Percentiles rank a stretch among this genome's conserved stretches.
phyloP scores from a whole-genome alignment of 2,329 filamentous ascomycete species.

The Venturia effusa region DNA sequence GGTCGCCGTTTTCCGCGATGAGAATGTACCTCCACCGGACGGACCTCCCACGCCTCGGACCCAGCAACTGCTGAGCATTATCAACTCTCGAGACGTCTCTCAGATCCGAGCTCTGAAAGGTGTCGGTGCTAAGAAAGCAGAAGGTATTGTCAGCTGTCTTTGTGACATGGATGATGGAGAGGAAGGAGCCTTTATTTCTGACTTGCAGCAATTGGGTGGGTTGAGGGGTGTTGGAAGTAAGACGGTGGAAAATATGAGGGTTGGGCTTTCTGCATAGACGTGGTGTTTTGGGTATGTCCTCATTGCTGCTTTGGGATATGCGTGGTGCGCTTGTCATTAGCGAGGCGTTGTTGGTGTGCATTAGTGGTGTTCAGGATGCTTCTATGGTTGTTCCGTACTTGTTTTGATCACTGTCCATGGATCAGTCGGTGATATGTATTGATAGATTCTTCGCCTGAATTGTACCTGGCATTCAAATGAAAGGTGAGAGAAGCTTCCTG shows the following conservation, averaged over 20 bases:
- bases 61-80: slow-evolving; percentile 52
- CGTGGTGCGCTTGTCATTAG: slow-evolving; percentile 2
- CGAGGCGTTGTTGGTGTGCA: slow-evolving; percentile 2
- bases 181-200: slow-evolving; percentile 20
- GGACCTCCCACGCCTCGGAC: slow-evolving; percentile 43
- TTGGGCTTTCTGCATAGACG: slow-evolving; percentile 18
- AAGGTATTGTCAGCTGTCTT: slow-evolving; percentile 38
- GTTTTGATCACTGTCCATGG: background rate
- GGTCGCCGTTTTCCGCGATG: slow-evolving; percentile 28
- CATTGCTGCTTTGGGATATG: background rate
- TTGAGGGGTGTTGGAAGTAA: slow-evolving; percentile 39
- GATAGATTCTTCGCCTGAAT: background rate
- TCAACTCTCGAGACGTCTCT: slow-evolving; percentile 60
- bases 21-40: slow-evolving; percentile 7
- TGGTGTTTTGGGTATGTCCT: background rate
- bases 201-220: slow-evolving; percentile 32
- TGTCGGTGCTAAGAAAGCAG: slow-evolving; percentile 62
- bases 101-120: slow-evolving; percentile 58
- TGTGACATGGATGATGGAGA: slow-evolving; percentile 35
- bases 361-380: background rate
- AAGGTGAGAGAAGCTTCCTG: background rate
- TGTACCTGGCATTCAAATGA: background rate
- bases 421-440: background rate
- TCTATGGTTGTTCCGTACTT: background rate
- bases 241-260: slow-evolving; percentile 41